Base-by-base conservation (phyloP, 371 early-diverging fungal genomes). In the Mucor plumbeus region DNA sequence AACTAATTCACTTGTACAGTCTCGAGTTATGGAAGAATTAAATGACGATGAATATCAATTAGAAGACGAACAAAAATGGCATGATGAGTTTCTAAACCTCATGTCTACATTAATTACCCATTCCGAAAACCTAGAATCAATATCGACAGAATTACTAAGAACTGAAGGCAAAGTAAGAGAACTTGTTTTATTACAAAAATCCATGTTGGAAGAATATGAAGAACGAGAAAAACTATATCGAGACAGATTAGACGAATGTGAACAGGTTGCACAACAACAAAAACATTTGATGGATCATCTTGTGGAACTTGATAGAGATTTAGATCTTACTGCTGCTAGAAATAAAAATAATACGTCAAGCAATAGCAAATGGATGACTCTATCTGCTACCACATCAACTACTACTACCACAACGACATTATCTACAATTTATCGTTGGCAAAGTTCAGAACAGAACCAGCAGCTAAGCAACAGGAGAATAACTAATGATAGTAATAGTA, bases 1-100 rank as follows among this genome's bases (percentile, higher is more conserved):
- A 11, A 76, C 73, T 10, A 73, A 73, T 48, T 66, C 64, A 3
- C 67, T 76, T 13, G 70, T 76, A 57, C 64, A 76, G 36, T 63
- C 70, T 60, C 70, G 71, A 13, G 56, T 71, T 5, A 15, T 48
- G 48, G 57, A 47, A 19, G 57, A 68, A 10, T 15, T 31, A 2
- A 36, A 59, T 39, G 35, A 48, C 15, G 43, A 61, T 26, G 36
- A 43, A 19, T 34, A 59, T 17, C 19, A 62, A n/a, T 36, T 67
- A 17, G 62, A 61, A 21, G 62, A 61, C 13, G 66, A 65, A n/a
- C 31, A 65, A 33, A 21, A 43, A 43, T 75, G 75, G 75, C 72
- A 63, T 19, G 21, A 53, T 2, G 57, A 71, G 8, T 75, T 75
- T 34, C 43, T 71, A 15, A 40, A 69, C 14, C 43, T 71, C 3